phyloP scores from a whole-genome alignment of 352 stramenopile species.

The Pythium periplocum region DNA sequence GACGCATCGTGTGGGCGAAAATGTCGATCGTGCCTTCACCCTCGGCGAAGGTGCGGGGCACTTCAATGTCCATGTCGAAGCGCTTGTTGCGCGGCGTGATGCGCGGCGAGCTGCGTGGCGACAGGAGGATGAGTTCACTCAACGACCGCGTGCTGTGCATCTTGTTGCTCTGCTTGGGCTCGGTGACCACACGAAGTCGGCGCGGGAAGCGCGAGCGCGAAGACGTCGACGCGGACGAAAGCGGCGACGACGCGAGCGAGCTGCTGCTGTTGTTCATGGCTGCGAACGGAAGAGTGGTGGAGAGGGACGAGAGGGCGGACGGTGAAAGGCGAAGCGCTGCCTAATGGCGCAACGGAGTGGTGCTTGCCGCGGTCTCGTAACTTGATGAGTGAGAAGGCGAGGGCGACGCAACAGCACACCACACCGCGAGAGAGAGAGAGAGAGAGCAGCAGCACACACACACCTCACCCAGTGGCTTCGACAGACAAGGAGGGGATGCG shows the following conservation, averaged over 20 bases:
- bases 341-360: too few relatives aligned
- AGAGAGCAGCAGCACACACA: too few relatives aligned
- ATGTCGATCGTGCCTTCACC: conserved; percentile 68
- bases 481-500: too few relatives aligned
- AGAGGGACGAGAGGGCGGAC: neutral
- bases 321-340: neutral
- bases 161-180: conserved; percentile 80
- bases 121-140: conserved; percentile 71
- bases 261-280: conserved; percentile 15
- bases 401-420: too few relatives aligned
- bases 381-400: too few relatives aligned
- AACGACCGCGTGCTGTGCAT: conserved; percentile 80
- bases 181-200: conserved; percentile 75
- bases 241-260: neutral
- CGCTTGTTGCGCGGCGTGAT: conserved; percentile 56
- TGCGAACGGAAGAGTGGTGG: neutral
- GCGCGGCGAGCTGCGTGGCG: conserved; percentile 51
- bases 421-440: too few relatives aligned
- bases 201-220: conserved; percentile 7
- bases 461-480: too few relatives aligned
- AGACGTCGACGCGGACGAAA: neutral
- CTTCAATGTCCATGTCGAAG: conserved; percentile 85
- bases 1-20: conserved; percentile 22
- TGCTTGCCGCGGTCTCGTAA: too few relatives aligned
- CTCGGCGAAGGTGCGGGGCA: conserved; percentile 61